Evolutionary conservation across 352 stramenopile genomes (phyloP).

Genomic region (Phytophthora colocasiae): DNA sequence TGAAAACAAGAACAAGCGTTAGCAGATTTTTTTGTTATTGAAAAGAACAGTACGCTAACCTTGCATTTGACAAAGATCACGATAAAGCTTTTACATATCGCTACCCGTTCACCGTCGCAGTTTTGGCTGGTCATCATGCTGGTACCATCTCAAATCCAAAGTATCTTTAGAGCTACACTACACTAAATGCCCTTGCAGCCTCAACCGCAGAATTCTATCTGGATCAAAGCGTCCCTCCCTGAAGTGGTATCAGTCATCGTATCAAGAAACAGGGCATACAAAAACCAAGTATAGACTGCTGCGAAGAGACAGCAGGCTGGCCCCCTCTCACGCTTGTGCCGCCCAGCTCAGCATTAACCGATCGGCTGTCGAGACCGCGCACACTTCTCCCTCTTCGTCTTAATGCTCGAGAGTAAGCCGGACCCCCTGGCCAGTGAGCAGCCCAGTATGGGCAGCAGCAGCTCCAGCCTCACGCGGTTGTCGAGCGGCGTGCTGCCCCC

Average conservation of each 20-base stretch:
- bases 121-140: background rate
- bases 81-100: no score
- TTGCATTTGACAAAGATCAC: no score
- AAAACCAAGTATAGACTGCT: slow-evolving; percentile 14
- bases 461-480: slow-evolving; percentile 21
- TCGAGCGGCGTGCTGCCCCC: slow-evolving; percentile 26
- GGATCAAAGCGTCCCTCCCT: no score
- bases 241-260: background rate
- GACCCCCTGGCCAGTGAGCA: slow-evolving; percentile 9
- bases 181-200: no score
- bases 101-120: background rate
- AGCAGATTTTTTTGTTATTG: no score
- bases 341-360: slow-evolving; percentile 36
- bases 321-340: slow-evolving; percentile 31
- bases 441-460: slow-evolving; percentile 20
- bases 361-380: slow-evolving; percentile 9
- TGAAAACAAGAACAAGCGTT: no score
- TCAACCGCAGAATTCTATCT: background rate
- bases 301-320: slow-evolving; percentile 28
- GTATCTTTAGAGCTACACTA: slow-evolving; percentile 2
- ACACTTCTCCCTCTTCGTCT: background rate
- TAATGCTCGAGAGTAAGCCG: slow-evolving; percentile 25
- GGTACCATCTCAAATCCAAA: slow-evolving; percentile 16
- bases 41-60: no score
- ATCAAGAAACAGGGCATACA: slow-evolving; percentile 20